Evolutionary conservation across 2,329 filamentous ascomycete species (phyloP), one percentile per base, ranked within the genome.

Genomic region (Aspergillus sp.): DNA sequence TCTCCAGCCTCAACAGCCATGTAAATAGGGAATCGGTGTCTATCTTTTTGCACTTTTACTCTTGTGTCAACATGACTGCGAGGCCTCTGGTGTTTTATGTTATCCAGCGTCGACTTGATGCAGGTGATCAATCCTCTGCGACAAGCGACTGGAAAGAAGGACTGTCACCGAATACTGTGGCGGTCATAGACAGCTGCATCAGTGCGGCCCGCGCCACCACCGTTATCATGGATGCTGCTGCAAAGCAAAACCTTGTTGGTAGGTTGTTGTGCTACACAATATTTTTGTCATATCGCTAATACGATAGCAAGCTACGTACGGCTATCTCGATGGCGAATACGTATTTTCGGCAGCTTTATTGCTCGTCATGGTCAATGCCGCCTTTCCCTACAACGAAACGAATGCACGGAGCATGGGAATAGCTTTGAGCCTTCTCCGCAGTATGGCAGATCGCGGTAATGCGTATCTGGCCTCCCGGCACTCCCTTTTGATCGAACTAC

Each of bases 281-380:
- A 2, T 4, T 36, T 6, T 4, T 12, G 14, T 12, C 46, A n/a
- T 24, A 32, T 22, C 5, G 16, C 14, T 61, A 32, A 51, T 29
- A 36, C 29, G 7, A 31, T 6, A 12, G 11, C n/a, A 16, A 78
- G 81, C 83, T 20, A 85, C 82, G 0, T 85, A 83, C 64, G 83
- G 83, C 24, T 85, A 84, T 66, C 82, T 85, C 74, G 83, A 85
- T 59, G 80, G 81, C 16, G 83, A 85, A 60, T 83, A 85, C 64
- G 77, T 80, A 24, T 84, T 85, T 64, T 83, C 81, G 0, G 82
- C 83, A 1, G 78, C 82, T 11, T 77, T 85, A 11, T 76, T 85
- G 2, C 76, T 85, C 5, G 80, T 85, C 24, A 83, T 85, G 79
- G 80, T 83, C 20, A 83, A 82, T 66, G 78, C 80, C 10, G 79